Evolutionary conservation across 2,329 filamentous ascomycete genomes (phyloP).

Genomic region (Eutypa lata): DNA sequence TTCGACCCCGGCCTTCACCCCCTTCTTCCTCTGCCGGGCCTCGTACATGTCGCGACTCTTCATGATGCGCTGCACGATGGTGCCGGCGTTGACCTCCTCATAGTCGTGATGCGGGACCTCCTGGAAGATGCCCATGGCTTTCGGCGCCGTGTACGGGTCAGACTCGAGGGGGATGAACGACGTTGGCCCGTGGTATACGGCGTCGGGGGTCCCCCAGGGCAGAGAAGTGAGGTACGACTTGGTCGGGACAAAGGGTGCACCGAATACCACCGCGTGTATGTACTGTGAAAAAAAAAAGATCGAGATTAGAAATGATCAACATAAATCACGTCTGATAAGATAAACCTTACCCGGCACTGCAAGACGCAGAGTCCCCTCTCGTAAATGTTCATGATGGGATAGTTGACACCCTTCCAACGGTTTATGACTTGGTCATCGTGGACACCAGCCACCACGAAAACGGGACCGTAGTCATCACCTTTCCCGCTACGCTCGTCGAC

Average conservation of each 20-base stretch:
- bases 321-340: background rate
- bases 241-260: slow-evolving; percentile 84
- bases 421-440: slow-evolving; percentile 97
- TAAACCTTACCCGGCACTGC: slow-evolving; percentile 74
- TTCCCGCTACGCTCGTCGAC: slow-evolving; percentile 60
- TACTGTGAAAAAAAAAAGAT: slow-evolving; percentile 52
- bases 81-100: slow-evolving; percentile 82
- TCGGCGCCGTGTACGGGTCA: slow-evolving; percentile 78
- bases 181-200: slow-evolving; percentile 95
- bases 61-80: slow-evolving; percentile 89
- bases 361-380: slow-evolving; percentile 93
- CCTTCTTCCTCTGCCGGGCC: slow-evolving; percentile 85
- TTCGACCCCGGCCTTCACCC: slow-evolving; percentile 79
- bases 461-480: slow-evolving; percentile 74
- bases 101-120: slow-evolving; percentile 77
- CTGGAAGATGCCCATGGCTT: slow-evolving; percentile 78
- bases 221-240: slow-evolving; percentile 71
- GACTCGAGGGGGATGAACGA: slow-evolving; percentile 80
- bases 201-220: slow-evolving; percentile 70
- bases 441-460: slow-evolving; percentile 87
- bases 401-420: slow-evolving; percentile 94
- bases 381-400: slow-evolving; percentile 99
- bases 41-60: slow-evolving; percentile 85
- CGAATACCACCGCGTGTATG: slow-evolving; percentile 83
- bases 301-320: slow-evolving; percentile 13